Evolutionary conservation across 1,139 yeast species (phyloP), one percentile per base, ranked within the genome.

Genomic region (Saccharomycopsis hybrid): DNA sequence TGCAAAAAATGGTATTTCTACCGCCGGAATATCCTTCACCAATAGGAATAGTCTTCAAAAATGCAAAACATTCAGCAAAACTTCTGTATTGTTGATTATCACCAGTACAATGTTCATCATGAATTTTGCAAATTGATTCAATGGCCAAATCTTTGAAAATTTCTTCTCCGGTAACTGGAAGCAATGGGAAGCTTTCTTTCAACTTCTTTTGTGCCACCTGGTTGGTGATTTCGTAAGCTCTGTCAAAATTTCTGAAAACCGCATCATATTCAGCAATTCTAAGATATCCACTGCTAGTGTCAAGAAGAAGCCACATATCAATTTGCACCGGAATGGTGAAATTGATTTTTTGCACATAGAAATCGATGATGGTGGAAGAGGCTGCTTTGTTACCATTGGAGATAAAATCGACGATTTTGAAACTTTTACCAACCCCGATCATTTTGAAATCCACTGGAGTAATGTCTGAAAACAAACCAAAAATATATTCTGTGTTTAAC

Each of bases 11-110:
- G 5, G 61, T 57, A 43, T 59, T 47, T 51, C 58, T 57, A n/a
- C 61, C 61, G 49, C 62, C 62, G 49, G 59, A 60, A 48, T 50
- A 49, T 11, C 57, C 53, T 28, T 39, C 40, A 30, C 62, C 62
- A 24, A 51, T 32, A 46, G 59, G 50, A 18, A 18, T 18, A 3
- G 36, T 18, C 1, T 43, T 47, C 40, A 58, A 45, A 38, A 39
- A 53, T 1, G 46, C 44, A 2, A 51, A 29, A 50, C 60, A 59
- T 7, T 44, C 57, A 31, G 47, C 52, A 38, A 54, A 58, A 41
- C 54, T 56, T 38, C 41, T 46, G 38, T 49, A 49, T 39, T 51
- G 54, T 33, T 46, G 42, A 47, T 49, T 50, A 5, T 36, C 39
- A 13, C 39, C 39, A 18, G 35, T 41, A 49, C 62, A 59, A 48